Percentiles rank a stretch among this genome's conserved stretches.
Evolutionary conservation across 2,329 filamentous ascomycete species (phyloP).

Genomic region (Grosmannia serpens): DNA sequence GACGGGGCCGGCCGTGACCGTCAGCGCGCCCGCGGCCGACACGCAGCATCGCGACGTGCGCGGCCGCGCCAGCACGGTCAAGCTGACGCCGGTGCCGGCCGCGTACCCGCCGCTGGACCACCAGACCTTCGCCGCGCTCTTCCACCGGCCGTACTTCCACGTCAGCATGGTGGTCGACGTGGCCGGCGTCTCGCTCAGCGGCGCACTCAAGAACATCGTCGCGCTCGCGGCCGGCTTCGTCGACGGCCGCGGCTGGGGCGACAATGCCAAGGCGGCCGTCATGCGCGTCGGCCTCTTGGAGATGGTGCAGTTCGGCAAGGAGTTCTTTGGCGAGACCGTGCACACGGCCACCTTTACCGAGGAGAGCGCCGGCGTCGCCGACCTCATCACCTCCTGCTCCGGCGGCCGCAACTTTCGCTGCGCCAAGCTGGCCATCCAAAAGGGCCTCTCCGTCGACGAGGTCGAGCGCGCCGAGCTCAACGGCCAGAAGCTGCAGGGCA

Average conservation of each 20-base stretch:
- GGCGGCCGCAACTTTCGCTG: constrained; percentile 91
- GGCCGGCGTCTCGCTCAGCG: constrained; percentile 89
- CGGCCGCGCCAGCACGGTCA: constrained; percentile 54
- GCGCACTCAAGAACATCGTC: constrained; percentile 94
- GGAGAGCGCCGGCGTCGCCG: constrained; percentile 87
- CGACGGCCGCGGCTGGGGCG: constrained; percentile 90
- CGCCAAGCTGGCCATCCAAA: constrained; percentile 75
- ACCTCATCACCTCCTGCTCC: constrained; percentile 87
- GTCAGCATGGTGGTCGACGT: constrained; percentile 89
- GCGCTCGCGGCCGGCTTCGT: constrained; percentile 91
- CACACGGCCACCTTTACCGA: constrained; percentile 87
- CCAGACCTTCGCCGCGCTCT: constrained; percentile 68
- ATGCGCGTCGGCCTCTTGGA: constrained; percentile 94
- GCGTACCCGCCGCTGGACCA: constrained; percentile 86
- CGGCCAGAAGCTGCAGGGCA: constrained; percentile 94
- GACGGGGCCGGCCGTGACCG: constrained; percentile 33
- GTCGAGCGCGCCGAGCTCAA: constrained; percentile 86
- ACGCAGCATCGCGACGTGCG: constrained; percentile 52
- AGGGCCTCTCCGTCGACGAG: constrained; percentile 69
- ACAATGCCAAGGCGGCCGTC: constrained; percentile 97
- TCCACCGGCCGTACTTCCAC: constrained; percentile 96
- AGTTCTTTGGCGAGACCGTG: constrained; percentile 79
- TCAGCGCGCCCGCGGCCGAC: constrained; percentile 24
- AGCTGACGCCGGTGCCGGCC: constrained; percentile 62
- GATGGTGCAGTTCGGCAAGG: constrained; percentile 91